Base-by-base conservation (phyloP, 2,329 filamentous ascomycete genomes). In the Fusarium floridanum region DNA sequence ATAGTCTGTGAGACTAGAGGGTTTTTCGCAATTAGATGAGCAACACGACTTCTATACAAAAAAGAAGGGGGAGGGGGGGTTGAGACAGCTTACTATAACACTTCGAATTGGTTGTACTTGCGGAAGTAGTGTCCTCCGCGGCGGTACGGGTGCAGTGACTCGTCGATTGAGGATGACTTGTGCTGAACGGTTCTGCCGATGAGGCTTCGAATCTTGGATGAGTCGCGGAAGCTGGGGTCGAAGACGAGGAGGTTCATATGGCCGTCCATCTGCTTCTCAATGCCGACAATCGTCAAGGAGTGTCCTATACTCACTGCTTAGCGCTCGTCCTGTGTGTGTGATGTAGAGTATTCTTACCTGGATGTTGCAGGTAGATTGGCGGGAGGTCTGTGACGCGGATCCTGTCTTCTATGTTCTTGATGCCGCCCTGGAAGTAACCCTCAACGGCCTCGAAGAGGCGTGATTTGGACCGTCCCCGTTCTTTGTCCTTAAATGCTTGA, bases 341-440 rank as follows among this genome's bases (percentile, higher is more conserved):
- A 5, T 17, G 6, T 1, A 11, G 14, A 20, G 14, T n/a, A 1
- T 12, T 73, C 82, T 68, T 84, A 91, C 91, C 92, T 73, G 91
- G 91, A 77, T 97, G 94, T 80, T 98, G 96, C 71, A 98, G 91
- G 82, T 98, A 98, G 45, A 98, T 92, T 0, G 97, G 95, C 43
- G 96, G 92, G 9, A 96, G 85, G 16, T 87, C 83, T 0, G 96
- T 98, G 64, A 88, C 84, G 62, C 90, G 88, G n/a, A 98, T 94
- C 39, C 88, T 63, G 17, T 70, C 67, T 37, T 89, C 83, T 8
- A 85, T 84, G 6, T 84, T 83, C 9, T 63, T 62, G 16, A 73
- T 60, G 16, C 87, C 88, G n/a, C 84, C 84, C 68, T 88, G 83
- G 78, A 98, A 98, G 80, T 98, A 98, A 2, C 85, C 82, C 76